These are phyloP conservation scores for Pseudocercospora crystallina DNA, from an alignment of 2,329 filamentous ascomycete species.

Conservation along the genomic window DNA sequence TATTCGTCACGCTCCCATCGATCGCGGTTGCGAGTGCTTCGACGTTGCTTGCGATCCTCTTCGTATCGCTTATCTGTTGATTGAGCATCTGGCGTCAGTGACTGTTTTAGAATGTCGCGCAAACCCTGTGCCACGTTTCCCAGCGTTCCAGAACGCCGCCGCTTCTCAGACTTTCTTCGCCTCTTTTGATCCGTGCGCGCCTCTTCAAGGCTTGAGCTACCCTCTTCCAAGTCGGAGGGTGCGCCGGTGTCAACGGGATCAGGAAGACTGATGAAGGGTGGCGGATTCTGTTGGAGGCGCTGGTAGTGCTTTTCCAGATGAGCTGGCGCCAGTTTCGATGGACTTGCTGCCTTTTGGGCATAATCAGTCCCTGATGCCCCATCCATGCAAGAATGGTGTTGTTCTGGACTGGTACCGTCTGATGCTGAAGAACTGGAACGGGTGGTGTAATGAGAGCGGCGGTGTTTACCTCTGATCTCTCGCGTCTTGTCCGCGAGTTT, in stretches of 20 bases:
- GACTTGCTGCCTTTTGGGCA: conserved; percentile 15
- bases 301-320: conserved; percentile 17
- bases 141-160: conserved; percentile 11
- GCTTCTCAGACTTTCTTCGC: conserved; percentile 7
- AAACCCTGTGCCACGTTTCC: conserved; percentile 11
- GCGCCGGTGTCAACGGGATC: conserved; percentile 19
- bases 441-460: conserved; percentile 10
- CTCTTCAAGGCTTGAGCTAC: conserved; percentile 14
- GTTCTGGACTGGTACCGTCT: conserved; percentile 16
- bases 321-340: conserved; percentile 8
- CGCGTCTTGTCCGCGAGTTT: conserved; percentile 79
- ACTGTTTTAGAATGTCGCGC: conserved; percentile 13
- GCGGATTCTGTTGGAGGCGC: conserved; percentile 14
- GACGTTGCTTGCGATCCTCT: conserved; percentile 30
- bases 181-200: conserved; percentile 16
- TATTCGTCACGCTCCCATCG: conserved; percentile 36
- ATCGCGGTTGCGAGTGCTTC: conserved; percentile 29
- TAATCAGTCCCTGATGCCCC: conserved; percentile 13
- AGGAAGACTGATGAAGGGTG: conserved; percentile 3
- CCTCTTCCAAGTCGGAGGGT: conserved; percentile 15
- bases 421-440: neutral
- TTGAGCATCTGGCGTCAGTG: conserved; percentile 20
- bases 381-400: conserved; percentile 13
- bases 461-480: conserved; percentile 63
- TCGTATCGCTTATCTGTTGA: conserved; percentile 32